These are phyloP conservation scores for Geotrichum restrictum DNA, from an alignment of 1,139 yeast genomes.

Conservation along the genomic window DNA sequence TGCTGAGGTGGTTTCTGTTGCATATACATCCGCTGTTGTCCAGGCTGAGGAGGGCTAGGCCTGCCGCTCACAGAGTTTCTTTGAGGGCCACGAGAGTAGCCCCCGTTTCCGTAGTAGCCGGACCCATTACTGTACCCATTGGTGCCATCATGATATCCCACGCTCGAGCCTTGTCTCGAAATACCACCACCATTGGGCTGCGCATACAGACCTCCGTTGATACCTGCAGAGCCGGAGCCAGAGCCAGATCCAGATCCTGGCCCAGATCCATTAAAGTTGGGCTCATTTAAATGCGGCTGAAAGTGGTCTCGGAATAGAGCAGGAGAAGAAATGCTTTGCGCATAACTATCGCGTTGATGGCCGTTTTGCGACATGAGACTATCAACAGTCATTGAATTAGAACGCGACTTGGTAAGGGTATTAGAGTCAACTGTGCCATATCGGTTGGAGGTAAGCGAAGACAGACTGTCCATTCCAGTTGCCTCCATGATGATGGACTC, in stretches of 20 bases:
- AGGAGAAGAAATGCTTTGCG: slow-evolving; percentile 7
- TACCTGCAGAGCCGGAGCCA: too few relatives aligned
- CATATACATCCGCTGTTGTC: background rate
- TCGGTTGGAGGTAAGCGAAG: slow-evolving; percentile 16
- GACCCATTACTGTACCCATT: background rate
- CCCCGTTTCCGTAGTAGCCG: background rate
- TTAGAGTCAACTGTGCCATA: slow-evolving; percentile 20
- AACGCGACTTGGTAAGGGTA: slow-evolving; percentile 14
- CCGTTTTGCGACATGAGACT: slow-evolving; percentile 1
- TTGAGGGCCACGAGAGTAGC: too few relatives aligned
- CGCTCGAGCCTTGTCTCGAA: background rate
- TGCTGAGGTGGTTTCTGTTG: background rate
- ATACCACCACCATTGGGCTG: too few relatives aligned
- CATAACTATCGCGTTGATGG: too few relatives aligned
- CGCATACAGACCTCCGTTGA: too few relatives aligned
- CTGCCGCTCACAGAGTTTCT: background rate
- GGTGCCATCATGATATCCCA: background rate
- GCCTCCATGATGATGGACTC: slow-evolving; percentile 13
- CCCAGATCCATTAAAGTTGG: background rate
- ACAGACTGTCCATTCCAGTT: slow-evolving; percentile 13
- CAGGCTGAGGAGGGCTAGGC: background rate
- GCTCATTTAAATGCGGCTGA: slow-evolving; percentile 1
- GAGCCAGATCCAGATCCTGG: background rate
- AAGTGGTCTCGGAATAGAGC: slow-evolving; percentile 12
- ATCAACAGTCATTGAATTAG: slow-evolving; percentile 17